Percentiles rank a stretch among this genome's conserved stretches.
phyloP scores from a whole-genome alignment of 257 asterid species.

The Fraxinus pennsylvanica region DNA sequence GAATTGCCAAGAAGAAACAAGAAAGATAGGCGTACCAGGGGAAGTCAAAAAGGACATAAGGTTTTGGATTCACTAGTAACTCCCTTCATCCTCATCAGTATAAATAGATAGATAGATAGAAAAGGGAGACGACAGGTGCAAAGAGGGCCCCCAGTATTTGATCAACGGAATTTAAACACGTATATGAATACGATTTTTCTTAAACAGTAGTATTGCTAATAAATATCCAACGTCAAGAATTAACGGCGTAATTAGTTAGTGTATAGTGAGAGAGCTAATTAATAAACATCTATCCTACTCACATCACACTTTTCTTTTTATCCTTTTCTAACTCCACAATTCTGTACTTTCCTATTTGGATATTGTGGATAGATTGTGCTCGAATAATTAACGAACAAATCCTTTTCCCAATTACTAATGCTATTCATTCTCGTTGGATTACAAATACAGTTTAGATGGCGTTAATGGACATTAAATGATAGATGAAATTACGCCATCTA shows the following conservation, averaged over 20 bases:
- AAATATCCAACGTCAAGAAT: not conserved
- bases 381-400: too few species aligned
- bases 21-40: not conserved
- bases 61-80: not conserved
- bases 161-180: conserved; percentile 26
- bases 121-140: conserved; percentile 39
- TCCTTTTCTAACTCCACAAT: too few species aligned
- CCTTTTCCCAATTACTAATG: too few species aligned
- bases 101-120: not conserved
- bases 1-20: not conserved
- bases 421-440: too few species aligned
- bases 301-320: not conserved
- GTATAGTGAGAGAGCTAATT: too few species aligned
- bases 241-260: not conserved
- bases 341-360: too few species aligned
- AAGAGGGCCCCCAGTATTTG: conserved; percentile 40
- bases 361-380: too few species aligned
- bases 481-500: too few species aligned
- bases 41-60: not conserved
- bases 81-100: not conserved
- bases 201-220: too few species aligned
- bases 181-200: not conserved
- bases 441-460: too few species aligned
- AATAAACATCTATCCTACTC: not conserved
- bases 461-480: too few species aligned